A percentile compares a stretch with the other conserved stretches of the same genome.
phyloP scores from a whole-genome alignment of 192 early-diverging fungal species.

The Linnemannia schmuckeri region DNA sequence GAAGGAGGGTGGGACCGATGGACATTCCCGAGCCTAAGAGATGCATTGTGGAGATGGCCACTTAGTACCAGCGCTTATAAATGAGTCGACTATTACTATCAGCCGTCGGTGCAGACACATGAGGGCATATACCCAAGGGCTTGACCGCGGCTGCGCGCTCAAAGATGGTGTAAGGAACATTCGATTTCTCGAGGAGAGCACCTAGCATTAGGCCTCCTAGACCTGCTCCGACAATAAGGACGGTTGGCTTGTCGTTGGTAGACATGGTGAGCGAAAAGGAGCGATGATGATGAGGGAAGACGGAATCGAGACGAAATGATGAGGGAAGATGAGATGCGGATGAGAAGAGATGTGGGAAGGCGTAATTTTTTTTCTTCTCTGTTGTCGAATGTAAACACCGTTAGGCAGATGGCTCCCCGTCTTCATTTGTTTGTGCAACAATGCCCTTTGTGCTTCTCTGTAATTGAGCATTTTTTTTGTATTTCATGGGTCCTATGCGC shows the following conservation, averaged over 20 bases:
- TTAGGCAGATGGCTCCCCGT: too few species aligned
- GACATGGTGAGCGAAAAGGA: background rate
- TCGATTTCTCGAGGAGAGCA: background rate
- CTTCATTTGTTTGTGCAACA: too few species aligned
- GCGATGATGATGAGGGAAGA: too few species aligned
- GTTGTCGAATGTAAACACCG: too few species aligned
- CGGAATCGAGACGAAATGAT: too few species aligned
- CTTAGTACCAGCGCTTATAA: background rate
- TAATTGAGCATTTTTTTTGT: too few species aligned
- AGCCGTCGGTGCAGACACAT: too few species aligned
- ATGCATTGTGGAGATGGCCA: background rate
- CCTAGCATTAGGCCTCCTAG: background rate
- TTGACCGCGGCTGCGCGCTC: background rate
- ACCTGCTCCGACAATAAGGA: background rate
- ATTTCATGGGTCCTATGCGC: too few species aligned
- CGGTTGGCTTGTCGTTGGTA: background rate
- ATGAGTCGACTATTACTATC: background rate
- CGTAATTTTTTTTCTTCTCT: too few species aligned
- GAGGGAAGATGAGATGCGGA: too few species aligned
- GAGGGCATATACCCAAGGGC: background rate
- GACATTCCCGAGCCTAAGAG: background rate
- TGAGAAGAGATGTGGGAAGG: too few species aligned
- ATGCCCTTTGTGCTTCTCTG: too few species aligned
- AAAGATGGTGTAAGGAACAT: background rate
- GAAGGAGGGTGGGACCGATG: background rate